Percentiles rank a stretch among this genome's conserved stretches.
phyloP scores from a whole-genome alignment of 1,139 yeast genomes.

The Kazachstania sp. region DNA sequence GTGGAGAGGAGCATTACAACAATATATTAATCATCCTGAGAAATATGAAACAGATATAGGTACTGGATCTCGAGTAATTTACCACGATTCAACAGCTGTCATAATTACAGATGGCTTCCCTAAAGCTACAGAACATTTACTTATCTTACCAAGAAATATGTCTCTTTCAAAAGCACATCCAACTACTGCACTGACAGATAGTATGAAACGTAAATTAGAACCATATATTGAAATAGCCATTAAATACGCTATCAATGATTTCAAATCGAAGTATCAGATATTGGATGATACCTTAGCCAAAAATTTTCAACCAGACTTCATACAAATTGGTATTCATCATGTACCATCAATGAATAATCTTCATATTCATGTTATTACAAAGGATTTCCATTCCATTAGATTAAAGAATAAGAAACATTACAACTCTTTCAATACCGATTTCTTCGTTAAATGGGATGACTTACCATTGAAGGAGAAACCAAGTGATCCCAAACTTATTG shows the following conservation, averaged over 20 bases:
- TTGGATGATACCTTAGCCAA: constrained; percentile 19
- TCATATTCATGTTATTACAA: constrained; percentile 65
- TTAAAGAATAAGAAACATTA: constrained; percentile 61
- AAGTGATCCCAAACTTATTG: constrained; percentile 22
- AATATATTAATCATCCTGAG: constrained; percentile 35
- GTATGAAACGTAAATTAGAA: constrained; percentile 30
- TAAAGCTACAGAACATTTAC: constrained; percentile 52
- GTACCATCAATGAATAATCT: constrained; percentile 61
- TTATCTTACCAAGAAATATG: constrained; percentile 49
- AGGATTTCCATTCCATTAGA: constrained; percentile 47
- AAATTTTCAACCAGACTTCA: constrained; percentile 30
- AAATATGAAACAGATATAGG: constrained; percentile 14
- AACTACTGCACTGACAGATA: constrained; percentile 40
- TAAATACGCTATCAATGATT: constrained; percentile 34
- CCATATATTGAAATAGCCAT: constrained; percentile 40
- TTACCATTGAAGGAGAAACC: constrained; percentile 30
- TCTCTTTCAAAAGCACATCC: constrained; percentile 44
- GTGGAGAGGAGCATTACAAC: constrained; percentile 29
- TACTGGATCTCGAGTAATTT: constrained; percentile 26
- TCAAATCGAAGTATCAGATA: constrained; percentile 21
- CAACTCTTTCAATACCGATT: constrained; percentile 58
- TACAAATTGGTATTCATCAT: constrained; percentile 62
- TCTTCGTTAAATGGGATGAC: constrained; percentile 50
- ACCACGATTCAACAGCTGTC: constrained; percentile 44
- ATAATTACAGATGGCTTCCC: constrained; percentile 57